Evolutionary conservation across 257 asterid species (phyloP), one percentile per base, ranked within the genome.

Genomic region (Solanum peruvianum): DNA sequence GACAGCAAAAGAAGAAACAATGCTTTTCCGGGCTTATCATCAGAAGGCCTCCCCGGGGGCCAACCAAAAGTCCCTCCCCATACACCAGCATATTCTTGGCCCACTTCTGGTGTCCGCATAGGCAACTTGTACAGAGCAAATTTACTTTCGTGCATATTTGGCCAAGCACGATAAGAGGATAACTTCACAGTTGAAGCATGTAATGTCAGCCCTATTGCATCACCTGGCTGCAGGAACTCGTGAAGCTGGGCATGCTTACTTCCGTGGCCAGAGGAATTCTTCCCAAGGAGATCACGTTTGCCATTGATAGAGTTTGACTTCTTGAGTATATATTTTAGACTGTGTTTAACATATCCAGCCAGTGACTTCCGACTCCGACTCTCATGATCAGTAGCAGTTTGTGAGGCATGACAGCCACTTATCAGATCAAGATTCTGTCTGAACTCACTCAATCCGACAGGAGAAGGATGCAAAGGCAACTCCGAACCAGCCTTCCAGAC

Each of bases 41-140:
- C 96, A 41, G 93, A 77, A 37, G 92, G 94, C 86, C 71, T 90
- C 83, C 98, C 98, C 0, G 96, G 98, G 60, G 99, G 99, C 99
- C 98, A 95, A 86, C 99, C 98, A 80, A 95, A 96, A 45, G 95
- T 94, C 45, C 98, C 99, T 75, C 98, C 99, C 98, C 98, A 96
- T 67, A 96, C 71, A 88, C 99, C 99, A 56, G 96, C 92, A 89
- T 88, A 94, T 72, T 96, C 96, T 31, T 91, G 93, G 45, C 91
- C 92, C 11, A 86, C 89, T 83, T 83, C 85, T 67, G 98, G 95
- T 39, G 92, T 86, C 87, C 89, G 88, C 67, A 94, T 56, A 37
- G 96, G 97, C 92, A 96, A 87, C 93, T 96, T 96, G 87, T 95
- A 94, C 84, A 96, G 97, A 82, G 98, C 98, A 89, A 89, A 96